These are phyloP conservation scores for Murraya paniculata DNA, from an alignment of 345 rosid species.

Conservation along the genomic window DNA sequence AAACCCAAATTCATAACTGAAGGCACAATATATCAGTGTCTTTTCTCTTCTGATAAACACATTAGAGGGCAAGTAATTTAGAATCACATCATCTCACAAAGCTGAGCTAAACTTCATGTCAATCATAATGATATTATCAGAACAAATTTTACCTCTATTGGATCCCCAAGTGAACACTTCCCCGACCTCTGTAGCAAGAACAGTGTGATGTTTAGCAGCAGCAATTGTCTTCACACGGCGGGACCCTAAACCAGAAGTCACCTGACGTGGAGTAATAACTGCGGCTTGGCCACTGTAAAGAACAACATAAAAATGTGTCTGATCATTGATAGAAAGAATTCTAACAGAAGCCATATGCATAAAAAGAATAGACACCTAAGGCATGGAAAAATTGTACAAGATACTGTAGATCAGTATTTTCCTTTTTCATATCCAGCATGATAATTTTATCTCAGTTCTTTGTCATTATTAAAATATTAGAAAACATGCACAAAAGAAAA, in stretches of 20 bases:
- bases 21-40: neutral
- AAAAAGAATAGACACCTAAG: neutral
- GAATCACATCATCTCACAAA: neutral
- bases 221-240: constrained; percentile 89
- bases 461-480: neutral
- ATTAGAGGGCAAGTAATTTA: neutral
- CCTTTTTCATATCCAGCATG: neutral
- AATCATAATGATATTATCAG: constrained; percentile 6
- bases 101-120: neutral
- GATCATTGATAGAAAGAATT: constrained; percentile 8
- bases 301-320: constrained; percentile 24
- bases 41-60: neutral
- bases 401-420: constrained; percentile 4
- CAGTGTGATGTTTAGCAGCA: constrained; percentile 98
- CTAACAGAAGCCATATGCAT: neutral
- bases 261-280: constrained; percentile 94
- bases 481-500: neutral
- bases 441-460: neutral
- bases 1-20: constrained; percentile 1
- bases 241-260: constrained; percentile 76
- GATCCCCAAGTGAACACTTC: constrained; percentile 98
- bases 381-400: neutral
- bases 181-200: constrained; percentile 87
- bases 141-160: constrained; percentile 68
- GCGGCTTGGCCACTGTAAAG: constrained; percentile 97